Evolutionary conservation across 257 asterid genomes (phyloP).

Genomic region (Petrea volubilis): DNA sequence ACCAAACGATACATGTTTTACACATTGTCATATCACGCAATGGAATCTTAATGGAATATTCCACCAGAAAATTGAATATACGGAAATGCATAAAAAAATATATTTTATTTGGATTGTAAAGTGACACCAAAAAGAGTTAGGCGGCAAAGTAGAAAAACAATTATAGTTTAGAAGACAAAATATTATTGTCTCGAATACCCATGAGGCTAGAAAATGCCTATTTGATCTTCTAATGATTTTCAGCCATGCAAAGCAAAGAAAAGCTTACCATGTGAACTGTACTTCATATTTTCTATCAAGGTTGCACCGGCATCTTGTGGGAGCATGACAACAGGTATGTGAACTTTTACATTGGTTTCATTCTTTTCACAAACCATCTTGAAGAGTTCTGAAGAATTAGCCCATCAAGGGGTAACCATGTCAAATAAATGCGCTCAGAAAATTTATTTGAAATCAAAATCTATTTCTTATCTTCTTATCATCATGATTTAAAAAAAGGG

Average conservation of each 20-base stretch:
- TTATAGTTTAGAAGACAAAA: too few relatives aligned
- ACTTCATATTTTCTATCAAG: constrained; percentile 51
- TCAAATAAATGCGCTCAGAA: constrained; percentile 12
- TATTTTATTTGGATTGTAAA: too few relatives aligned
- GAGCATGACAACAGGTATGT: constrained; percentile 93
- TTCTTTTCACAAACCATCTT: constrained; percentile 97
- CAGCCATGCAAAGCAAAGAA: constrained; percentile 16
- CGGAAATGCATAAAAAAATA: too few relatives aligned
- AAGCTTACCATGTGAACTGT: constrained; percentile 67
- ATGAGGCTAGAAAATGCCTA: not conserved
- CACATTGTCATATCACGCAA: too few relatives aligned
- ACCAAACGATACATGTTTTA: too few relatives aligned
- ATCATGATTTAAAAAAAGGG: not conserved
- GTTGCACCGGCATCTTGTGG: constrained; percentile 86
- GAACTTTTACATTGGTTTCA: constrained; percentile 59
- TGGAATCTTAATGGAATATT: too few relatives aligned
- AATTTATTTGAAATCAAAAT: not conserved
- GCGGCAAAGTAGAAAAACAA: too few relatives aligned
- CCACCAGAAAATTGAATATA: too few relatives aligned
- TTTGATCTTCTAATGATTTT: not conserved
- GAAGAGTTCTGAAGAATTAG: constrained; percentile 73
- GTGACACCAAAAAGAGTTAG: too few relatives aligned
- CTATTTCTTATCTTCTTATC: not conserved
- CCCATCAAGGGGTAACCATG: not conserved
- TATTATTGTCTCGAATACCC: too few relatives aligned